Base-by-base conservation (phyloP, 202 grass and related monocot species). In the Setaria italica region DNA sequence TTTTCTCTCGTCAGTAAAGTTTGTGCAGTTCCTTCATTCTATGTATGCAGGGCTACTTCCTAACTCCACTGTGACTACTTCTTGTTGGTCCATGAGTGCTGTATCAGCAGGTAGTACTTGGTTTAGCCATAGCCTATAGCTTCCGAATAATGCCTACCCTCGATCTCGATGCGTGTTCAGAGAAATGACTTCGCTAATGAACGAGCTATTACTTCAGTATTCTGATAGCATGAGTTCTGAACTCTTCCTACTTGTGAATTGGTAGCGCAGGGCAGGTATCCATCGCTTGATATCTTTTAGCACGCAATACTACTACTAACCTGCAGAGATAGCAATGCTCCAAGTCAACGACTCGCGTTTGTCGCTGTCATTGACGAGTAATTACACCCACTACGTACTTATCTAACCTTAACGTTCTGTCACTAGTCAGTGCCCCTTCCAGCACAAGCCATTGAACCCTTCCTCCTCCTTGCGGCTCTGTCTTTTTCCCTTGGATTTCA, bases 341-440 rank as follows among this genome's bases (percentile, higher is more conserved):
- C 19, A 41, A 63, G 81, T 83, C 69, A 30, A 74, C 5, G 81
- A 7, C 20, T 64, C 43, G 43, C 69, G 3, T 64, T 64, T 2
- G 70, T 53, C 56, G 57, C 70, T 45, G 9, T 76, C 60, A 13
- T 43, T 30, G 60, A 9, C 5, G 43, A 17, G 32, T 37, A 66
- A 50, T n/a, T 67, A 20, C 60, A 34, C 16, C 45, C 33, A 10
- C 50, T 13, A 9, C 15, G 77, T 82, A 5, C 15, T 47, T 47
- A 42, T 48, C 67, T 35, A 48, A 56, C 63, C 16, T 69, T 63
- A 10, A 80, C 32, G 33, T 74, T 50, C 6, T 57, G 25, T 63
- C 60, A 63, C 60, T 63, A 60, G 9, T 7, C 37, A 32, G 25
- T 4, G 8, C 42, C 20, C 16, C 5, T 48, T 62, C 14, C 13